These are phyloP conservation scores for Fusarium coicis DNA, from an alignment of 2,329 filamentous ascomycete genomes.

Conservation along the genomic window DNA sequence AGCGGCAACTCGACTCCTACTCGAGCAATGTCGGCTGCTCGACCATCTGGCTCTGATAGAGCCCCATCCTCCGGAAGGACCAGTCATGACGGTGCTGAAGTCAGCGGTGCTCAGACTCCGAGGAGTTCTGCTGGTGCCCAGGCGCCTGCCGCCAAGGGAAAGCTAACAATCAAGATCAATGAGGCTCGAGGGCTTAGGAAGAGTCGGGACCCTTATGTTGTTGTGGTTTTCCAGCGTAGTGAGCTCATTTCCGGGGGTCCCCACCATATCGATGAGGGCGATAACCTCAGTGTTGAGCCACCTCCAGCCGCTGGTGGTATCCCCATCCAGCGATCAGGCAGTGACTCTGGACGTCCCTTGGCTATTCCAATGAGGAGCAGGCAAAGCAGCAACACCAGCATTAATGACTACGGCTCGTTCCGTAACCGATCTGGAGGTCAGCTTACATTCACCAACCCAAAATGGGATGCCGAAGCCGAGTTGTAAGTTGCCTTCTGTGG, in stretches of 20 bases:
- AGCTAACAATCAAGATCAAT: constrained; percentile 87
- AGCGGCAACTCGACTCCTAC: constrained; percentile 92
- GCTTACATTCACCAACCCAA: constrained; percentile 78
- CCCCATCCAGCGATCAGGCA: constrained; percentile 75
- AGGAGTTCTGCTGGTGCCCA: constrained; percentile 63
- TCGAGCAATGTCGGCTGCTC: constrained; percentile 79
- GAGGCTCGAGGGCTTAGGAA: constrained; percentile 85
- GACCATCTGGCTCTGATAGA: constrained; percentile 61
- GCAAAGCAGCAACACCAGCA: constrained; percentile 94
- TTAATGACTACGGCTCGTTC: constrained; percentile 71
- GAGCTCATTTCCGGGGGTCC: constrained; percentile 94
- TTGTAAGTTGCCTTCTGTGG: constrained; percentile 74
- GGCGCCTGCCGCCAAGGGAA: constrained; percentile 81
- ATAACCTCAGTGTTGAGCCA: constrained; percentile 59
- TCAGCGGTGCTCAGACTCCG: constrained; percentile 65
- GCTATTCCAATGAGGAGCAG: constrained; percentile 97
- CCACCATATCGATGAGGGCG: constrained; percentile 70
- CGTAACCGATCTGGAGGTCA: constrained; percentile 67
- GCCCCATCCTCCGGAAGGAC: constrained; percentile 50
- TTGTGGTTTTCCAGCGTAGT: constrained; percentile 96
- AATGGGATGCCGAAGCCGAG: constrained; percentile 94
- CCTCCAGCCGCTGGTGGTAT: constrained; percentile 61
- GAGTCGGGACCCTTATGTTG: constrained; percentile 91
- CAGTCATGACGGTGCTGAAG: constrained; percentile 56
- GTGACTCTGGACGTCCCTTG: constrained; percentile 85